A percentile compares a stretch with the other conserved stretches of the same genome.
Conservation (phyloP, 257 asterid genomes). For the Solanum dulcamara region DNA sequence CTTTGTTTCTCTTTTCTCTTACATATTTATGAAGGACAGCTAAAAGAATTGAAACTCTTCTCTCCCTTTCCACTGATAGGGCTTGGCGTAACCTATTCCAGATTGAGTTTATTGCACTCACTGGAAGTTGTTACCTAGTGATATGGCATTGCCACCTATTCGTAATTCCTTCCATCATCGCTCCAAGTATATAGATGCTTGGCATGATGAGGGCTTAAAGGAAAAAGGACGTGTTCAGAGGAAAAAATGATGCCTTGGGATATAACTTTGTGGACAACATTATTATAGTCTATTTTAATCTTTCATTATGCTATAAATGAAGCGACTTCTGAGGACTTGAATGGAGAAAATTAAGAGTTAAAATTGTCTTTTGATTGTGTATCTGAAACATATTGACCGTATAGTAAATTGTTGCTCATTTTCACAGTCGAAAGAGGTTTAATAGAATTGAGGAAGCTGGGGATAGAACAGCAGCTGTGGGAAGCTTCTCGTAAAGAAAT, state of each 20-base stretch:
- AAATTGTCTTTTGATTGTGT: neutral
- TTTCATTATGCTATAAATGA: neutral
- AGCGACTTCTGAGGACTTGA: neutral
- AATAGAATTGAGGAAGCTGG: slow-evolving; percentile 72
- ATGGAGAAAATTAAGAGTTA: neutral
- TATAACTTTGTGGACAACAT: neutral
- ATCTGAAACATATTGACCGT: neutral
- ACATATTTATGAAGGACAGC: neutral
- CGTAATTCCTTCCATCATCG: neutral
- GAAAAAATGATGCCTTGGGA: neutral
- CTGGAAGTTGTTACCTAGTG: neutral
- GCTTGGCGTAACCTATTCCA: neutral
- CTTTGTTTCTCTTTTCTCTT: neutral
- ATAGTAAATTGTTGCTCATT: neutral
- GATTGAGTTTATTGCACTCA: neutral
- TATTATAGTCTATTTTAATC: neutral
- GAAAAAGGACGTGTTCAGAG: neutral
- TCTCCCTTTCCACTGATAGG: neutral
- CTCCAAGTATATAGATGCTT: neutral
- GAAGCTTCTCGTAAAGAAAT: slow-evolving; percentile 87
- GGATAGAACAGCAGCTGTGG: slow-evolving; percentile 78
- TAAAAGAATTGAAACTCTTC: neutral
- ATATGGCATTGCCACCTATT: neutral
- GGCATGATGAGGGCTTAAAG: neutral
- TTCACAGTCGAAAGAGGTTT: slow-evolving; percentile 73